Conservation (phyloP, 139 green algal genomes). For the Chlamydomonas sp. region DNA sequence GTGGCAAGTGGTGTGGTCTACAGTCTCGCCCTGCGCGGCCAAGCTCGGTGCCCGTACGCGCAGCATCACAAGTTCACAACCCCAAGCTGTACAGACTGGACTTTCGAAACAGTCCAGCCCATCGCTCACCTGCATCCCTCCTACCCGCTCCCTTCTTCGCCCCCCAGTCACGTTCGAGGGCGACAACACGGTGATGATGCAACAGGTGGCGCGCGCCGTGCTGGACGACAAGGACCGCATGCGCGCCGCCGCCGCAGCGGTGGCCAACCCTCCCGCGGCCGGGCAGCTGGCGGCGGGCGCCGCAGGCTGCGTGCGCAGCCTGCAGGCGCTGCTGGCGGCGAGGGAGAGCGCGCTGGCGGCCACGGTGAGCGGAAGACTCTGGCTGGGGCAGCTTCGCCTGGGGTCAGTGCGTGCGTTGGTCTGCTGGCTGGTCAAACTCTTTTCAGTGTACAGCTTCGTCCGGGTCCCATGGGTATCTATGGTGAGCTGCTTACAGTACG, state of each 20-base stretch:
- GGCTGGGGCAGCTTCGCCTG: too few species aligned
- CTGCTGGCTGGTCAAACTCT: background rate
- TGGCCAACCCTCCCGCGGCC: background rate
- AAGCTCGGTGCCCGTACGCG: too few species aligned
- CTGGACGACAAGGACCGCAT: conserved; percentile 51
- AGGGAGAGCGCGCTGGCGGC: conserved; percentile 40
- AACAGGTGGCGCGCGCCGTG: conserved; percentile 71
- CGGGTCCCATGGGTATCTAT: background rate
- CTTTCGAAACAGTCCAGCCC: too few species aligned
- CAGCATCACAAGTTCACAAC: too few species aligned
- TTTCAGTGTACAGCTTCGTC: too few species aligned
- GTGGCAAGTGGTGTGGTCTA: too few species aligned
- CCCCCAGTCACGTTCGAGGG: conserved; percentile 86
- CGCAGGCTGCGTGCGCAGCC: background rate
- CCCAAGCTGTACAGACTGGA: too few species aligned
- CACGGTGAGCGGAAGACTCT: background rate
- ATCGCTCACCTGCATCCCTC: too few species aligned
- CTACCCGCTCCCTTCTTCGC: too few species aligned
- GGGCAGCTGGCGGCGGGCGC: conserved; percentile 11
- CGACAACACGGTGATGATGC: conserved; percentile 96
- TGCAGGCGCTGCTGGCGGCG: conserved; percentile 64
- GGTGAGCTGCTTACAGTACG: too few species aligned
- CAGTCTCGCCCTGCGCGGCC: too few species aligned
- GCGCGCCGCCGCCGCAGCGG: background rate
- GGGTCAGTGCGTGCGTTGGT: too few species aligned